These are phyloP conservation scores for Ochromonas danica DNA, from an alignment of 108 stramenopile genomes.

Conservation along the genomic window DNA sequence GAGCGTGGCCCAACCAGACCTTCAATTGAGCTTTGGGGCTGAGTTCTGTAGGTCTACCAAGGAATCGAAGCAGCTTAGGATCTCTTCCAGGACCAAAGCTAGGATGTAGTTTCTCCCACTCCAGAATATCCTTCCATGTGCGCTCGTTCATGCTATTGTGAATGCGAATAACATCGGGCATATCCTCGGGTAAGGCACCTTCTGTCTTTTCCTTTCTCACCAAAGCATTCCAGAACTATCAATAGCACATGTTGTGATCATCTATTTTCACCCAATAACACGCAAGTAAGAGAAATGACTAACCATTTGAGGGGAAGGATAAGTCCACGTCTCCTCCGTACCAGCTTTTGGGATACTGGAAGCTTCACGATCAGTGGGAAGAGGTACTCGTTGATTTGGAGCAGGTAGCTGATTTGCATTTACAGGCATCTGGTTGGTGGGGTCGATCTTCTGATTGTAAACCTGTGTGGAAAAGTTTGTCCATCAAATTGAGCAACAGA, in stretches of 20 bases:
- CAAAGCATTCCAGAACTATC: constrained; percentile 98
- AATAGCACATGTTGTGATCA: constrained; percentile 89
- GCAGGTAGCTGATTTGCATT: constrained; percentile 51
- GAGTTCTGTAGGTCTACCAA: constrained; percentile 85
- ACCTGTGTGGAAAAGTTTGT: constrained; percentile 59
- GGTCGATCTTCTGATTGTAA: constrained; percentile 92
- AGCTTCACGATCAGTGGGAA: constrained; percentile 76
- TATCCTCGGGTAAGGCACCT: constrained; percentile 70
- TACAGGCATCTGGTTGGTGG: constrained; percentile 89
- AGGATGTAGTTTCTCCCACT: constrained; percentile 78
- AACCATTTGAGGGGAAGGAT: not conserved
- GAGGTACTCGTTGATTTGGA: constrained; percentile 54
- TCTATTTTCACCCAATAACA: constrained; percentile 37
- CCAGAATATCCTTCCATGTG: constrained; percentile 84
- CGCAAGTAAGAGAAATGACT: not conserved
- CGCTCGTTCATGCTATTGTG: constrained; percentile 99
- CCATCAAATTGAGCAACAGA: not conserved
- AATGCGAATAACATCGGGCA: constrained; percentile 85
- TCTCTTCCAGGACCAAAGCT: constrained; percentile 38
- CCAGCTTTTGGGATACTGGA: constrained; percentile 85
- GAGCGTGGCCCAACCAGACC: constrained; percentile 77
- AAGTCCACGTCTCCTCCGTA: constrained; percentile 36
- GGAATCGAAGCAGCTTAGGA: constrained; percentile 79
- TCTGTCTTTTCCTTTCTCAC: constrained; percentile 86
- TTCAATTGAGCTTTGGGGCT: constrained; percentile 80